These are phyloP conservation scores for Retiboletus flavoniger DNA, from an alignment of 1,284 basidiomycete genomes.

Conservation along the genomic window DNA sequence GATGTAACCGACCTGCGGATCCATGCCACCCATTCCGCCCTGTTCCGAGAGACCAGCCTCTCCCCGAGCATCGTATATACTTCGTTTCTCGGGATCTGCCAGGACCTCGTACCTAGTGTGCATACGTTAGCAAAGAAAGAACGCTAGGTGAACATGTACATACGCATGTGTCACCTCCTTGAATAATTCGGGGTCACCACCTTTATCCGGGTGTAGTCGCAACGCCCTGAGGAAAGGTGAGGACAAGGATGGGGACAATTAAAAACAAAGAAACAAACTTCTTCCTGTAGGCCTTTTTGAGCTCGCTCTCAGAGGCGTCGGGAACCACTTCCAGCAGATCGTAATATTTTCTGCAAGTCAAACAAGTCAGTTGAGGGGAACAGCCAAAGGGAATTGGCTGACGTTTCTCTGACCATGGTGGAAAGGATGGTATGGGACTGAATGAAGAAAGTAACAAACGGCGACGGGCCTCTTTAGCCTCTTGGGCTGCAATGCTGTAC, in stretches of 20 bases:
- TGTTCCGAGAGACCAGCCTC: conserved; percentile 89
- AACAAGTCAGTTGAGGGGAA: conserved; percentile 11
- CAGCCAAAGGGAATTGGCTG: conserved; percentile 24
- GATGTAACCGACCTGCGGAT: conserved; percentile 69
- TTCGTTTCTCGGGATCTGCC: conserved; percentile 85
- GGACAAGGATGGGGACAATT: background rate
- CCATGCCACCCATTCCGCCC: conserved; percentile 94
- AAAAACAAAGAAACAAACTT: conserved; percentile 51
- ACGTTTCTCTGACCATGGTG: conserved; percentile 72
- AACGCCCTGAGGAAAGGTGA: conserved; percentile 62
- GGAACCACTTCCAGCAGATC: conserved; percentile 83
- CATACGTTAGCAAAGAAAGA: conserved; percentile 7
- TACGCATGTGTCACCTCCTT: conserved; percentile 97
- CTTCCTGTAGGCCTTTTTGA: conserved; percentile 95
- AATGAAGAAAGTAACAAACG: conserved; percentile 19
- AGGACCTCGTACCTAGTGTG: conserved; percentile 83
- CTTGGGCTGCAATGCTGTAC: conserved; percentile 20
- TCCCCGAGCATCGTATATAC: conserved; percentile 88
- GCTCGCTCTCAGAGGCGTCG: conserved; percentile 74
- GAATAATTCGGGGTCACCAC: conserved; percentile 95
- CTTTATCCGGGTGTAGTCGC: conserved; percentile 93
- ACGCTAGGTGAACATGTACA: conserved; percentile 44
- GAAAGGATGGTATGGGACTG: conserved; percentile 19
- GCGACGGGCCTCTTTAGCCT: conserved; percentile 23
- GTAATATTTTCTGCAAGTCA: conserved; percentile 73